phyloP scores from a whole-genome alignment of 1,139 yeast genomes.

The Suhomyces choctaworum region DNA sequence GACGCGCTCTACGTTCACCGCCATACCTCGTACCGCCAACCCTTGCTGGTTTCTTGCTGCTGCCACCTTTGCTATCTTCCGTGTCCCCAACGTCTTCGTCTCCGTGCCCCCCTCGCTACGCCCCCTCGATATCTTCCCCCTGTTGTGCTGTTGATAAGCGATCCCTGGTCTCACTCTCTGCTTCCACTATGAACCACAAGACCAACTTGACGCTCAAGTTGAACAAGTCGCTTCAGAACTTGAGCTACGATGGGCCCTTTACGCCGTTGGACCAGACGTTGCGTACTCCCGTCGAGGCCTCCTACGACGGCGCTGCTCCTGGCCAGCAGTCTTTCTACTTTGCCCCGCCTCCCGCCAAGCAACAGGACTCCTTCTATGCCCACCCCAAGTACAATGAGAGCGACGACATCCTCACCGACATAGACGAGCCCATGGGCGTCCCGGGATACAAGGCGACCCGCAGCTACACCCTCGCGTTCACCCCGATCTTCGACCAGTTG shows the following conservation, averaged over 20 bases:
- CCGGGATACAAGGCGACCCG: conserved; percentile 25
- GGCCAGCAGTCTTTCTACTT: conserved; percentile 9
- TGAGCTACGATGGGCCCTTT: conserved; percentile 35
- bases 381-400: conserved; percentile 40
- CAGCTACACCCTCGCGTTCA: conserved; percentile 38
- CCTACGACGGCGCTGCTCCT: conserved; percentile 5
- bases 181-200: conserved; percentile 25
- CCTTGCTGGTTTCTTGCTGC: not conserved
- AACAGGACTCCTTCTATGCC: conserved; percentile 24
- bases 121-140: no score
- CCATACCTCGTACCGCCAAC: conserved; percentile 1
- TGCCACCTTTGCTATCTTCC: not conserved
- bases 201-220: conserved; percentile 33
- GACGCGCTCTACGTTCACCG: conserved; percentile 7
- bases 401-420: conserved; percentile 46
- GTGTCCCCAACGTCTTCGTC: not conserved
- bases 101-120: not conserved
- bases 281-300: conserved; percentile 41
- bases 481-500: conserved; percentile 39
- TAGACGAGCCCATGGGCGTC: conserved; percentile 31
- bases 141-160: no score
- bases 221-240: conserved; percentile 29
- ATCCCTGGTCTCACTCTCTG: no score
- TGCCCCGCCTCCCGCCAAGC: conserved; percentile 9
- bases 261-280: conserved; percentile 50